Percentiles rank a stretch among this genome's conserved stretches.
Conservation (phyloP, 257 asterid genomes). For the Coffea canephora region DNA sequence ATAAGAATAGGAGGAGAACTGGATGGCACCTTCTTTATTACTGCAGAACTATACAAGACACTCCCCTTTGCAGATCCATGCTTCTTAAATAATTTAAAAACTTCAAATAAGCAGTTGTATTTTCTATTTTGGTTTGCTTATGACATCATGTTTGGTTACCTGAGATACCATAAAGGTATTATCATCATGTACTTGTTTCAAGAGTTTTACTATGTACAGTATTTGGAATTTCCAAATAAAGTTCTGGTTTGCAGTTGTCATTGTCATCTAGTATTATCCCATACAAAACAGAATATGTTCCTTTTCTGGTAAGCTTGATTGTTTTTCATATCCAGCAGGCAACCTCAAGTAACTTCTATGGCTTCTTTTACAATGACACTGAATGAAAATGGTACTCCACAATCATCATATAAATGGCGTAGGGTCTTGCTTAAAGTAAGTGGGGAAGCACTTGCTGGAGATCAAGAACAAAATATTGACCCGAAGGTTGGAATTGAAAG, state of each 20-base stretch:
- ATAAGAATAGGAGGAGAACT: neutral
- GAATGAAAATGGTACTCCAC: conserved; percentile 46
- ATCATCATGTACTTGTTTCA: neutral
- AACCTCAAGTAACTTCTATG: conserved; percentile 48
- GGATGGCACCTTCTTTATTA: neutral
- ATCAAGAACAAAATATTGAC: conserved; percentile 81
- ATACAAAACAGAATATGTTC: neutral
- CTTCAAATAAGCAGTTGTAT: neutral
- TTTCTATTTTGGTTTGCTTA: neutral
- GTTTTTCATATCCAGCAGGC: conserved; percentile 29
- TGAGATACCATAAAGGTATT: neutral
- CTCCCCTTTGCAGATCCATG: neutral
- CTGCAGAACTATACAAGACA: no score
- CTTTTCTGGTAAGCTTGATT: neutral
- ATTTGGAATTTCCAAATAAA: no score
- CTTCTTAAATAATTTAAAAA: neutral
- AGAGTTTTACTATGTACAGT: neutral
- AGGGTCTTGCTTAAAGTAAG: conserved; percentile 98
- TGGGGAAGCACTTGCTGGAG: conserved; percentile 99
- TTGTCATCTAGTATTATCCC: neutral
- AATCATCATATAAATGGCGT: conserved; percentile 70
- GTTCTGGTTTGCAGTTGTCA: neutral
- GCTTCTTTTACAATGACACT: conserved; percentile 50
- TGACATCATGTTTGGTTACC: neutral
- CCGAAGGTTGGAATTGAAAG: conserved; percentile 68